Percentiles rank a stretch among this genome's conserved stretches.
Evolutionary conservation across 2,329 filamentous ascomycete species (phyloP).

Genomic region (Pyricularia sp.): DNA sequence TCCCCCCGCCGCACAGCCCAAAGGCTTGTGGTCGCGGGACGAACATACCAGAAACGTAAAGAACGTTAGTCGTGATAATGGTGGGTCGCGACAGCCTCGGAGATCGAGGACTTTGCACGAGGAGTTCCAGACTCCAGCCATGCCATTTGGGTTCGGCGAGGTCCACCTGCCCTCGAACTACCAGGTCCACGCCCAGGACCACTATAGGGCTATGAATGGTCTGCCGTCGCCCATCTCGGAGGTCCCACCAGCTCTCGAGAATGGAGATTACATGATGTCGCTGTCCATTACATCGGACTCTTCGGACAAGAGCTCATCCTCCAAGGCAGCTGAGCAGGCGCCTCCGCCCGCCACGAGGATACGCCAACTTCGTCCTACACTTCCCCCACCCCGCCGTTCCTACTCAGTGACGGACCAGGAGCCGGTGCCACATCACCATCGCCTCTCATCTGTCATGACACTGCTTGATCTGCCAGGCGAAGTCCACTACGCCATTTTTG

Average conservation of each 20-base stretch:
- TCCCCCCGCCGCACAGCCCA: background rate
- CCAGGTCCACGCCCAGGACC: background rate
- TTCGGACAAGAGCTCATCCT: background rate
- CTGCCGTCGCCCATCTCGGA: slow-evolving; percentile 4
- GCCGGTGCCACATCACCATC: slow-evolving; percentile 40
- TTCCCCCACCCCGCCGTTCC: slow-evolving; percentile 42
- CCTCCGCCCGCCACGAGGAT: background rate
- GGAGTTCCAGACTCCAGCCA: slow-evolving; percentile 19
- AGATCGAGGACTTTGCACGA: slow-evolving; percentile 29
- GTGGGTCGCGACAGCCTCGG: slow-evolving; percentile 11
- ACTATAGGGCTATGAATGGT: background rate
- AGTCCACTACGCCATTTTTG: slow-evolving; percentile 51
- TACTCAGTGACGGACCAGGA: slow-evolving; percentile 54
- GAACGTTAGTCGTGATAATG: background rate
- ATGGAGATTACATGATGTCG: slow-evolving; percentile 2
- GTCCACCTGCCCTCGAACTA: background rate
- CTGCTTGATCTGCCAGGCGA: slow-evolving; percentile 47
- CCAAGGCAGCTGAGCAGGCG: background rate
- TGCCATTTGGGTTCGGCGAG: background rate
- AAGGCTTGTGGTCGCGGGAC: background rate
- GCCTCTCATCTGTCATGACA: slow-evolving; percentile 33
- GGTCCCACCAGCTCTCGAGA: background rate
- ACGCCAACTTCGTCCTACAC: slow-evolving; percentile 18
- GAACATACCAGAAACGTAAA: background rate
- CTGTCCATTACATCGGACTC: slow-evolving; percentile 1